Evolutionary conservation across 306 rosid species (phyloP), one percentile per base, ranked within the genome.

Genomic region (Astragalus membranaceus): DNA sequence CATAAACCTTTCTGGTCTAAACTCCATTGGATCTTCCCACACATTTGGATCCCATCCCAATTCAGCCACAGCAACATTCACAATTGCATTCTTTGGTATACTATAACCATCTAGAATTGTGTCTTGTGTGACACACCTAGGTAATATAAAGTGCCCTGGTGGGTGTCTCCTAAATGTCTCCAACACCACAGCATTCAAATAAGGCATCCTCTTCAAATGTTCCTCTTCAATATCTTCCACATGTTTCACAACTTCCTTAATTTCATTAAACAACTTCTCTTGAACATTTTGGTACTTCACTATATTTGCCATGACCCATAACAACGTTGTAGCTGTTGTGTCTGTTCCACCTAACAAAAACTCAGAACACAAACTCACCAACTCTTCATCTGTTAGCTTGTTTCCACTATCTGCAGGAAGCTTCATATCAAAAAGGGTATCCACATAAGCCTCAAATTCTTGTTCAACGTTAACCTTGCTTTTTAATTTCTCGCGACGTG

Each of bases 21-120:
- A 86, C 63, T 75, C 88, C 86, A 72, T 79, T 13, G 88, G 88
- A 64, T 84, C 84, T n/a, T 86, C 83, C 91, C 91, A 86, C 67
- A 84, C 86, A 51, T 67, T 43, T 0, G 86, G 80, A 17, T 86
- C 88, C 83, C 81, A 39, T 48, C 91, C 91, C 3, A 86, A 49
- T n/a, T 81, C 88, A 13, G 86, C 88, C 61, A 81, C 91, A 9
- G 71, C 75, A 70, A 81, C 77, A 74, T 86, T 84, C 54, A 86
- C 81, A 0, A 69, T 76, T 11, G 83, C 88, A 9, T 81, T 43
- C 43, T 81, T 86, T 0, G 91, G 91, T 61, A 86, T 84, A 3
- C 36, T 7, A 54, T 81, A 41, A n/a, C 88, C 86, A 13, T 74
- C 82, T 44, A 84, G 30, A 6, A 20, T 30, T 32, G 76, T 73